Evolutionary conservation across 148 eudicot species (phyloP).

Genomic region (Chenopodium formosanum): DNA sequence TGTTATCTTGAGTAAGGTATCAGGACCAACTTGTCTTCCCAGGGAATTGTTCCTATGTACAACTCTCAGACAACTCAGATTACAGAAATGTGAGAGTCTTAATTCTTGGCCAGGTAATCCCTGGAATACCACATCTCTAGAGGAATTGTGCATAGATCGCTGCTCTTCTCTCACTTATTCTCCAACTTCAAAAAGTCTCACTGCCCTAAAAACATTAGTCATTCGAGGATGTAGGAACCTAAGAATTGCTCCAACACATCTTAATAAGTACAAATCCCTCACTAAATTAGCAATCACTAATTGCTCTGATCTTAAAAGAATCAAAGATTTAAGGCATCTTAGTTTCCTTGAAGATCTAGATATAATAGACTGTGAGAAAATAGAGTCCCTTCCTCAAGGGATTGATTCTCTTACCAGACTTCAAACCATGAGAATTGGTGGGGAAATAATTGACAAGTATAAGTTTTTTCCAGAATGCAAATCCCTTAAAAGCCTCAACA

Average conservation of each 20-base stretch:
- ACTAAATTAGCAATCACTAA: background rate
- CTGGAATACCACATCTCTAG: background rate
- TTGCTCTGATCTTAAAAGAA: background rate
- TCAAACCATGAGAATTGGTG: background rate
- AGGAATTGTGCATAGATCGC: background rate
- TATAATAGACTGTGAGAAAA: background rate
- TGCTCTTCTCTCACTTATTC: background rate
- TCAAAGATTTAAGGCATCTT: background rate
- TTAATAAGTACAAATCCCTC: background rate
- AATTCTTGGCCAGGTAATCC: background rate
- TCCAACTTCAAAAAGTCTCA: background rate
- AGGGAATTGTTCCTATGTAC: background rate
- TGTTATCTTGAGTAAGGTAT: background rate
- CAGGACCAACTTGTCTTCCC: background rate
- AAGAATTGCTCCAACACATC: background rate
- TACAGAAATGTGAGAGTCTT: background rate
- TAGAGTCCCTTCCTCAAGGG: background rate
- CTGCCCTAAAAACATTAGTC: background rate
- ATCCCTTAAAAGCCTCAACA: background rate
- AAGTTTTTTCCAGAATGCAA: background rate
- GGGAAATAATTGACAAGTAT: too few species aligned
- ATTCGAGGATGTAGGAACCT: background rate
- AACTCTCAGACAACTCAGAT: background rate
- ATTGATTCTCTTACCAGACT: background rate
- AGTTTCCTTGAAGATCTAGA: slow-evolving; percentile 7